phyloP scores from a whole-genome alignment of 169 alveolate genomes.

The Plasmodium vivax region DNA sequence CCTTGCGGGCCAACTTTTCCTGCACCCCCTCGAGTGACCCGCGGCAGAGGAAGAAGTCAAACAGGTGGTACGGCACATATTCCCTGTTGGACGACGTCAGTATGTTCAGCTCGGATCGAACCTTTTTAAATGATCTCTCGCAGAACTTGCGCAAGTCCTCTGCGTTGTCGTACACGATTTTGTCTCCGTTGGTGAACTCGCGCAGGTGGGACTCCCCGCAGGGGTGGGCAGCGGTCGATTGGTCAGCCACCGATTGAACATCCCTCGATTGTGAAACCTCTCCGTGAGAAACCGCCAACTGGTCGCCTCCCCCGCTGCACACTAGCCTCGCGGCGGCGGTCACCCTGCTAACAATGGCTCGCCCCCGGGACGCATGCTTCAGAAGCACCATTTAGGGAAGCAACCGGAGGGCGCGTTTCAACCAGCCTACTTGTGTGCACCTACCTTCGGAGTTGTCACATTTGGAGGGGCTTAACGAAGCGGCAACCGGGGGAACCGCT shows the following conservation, averaged over 20 bases:
- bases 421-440: neutral
- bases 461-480: neutral
- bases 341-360: neutral
- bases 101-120: slow-evolving; percentile 27
- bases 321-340: neutral
- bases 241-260: too few species aligned
- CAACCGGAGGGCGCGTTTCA: neutral
- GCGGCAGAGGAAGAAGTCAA: slow-evolving; percentile 26
- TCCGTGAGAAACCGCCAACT: neutral
- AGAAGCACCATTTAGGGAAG: neutral
- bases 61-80: slow-evolving; percentile 63
- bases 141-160: slow-evolving; percentile 25
- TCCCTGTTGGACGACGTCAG: slow-evolving; percentile 62
- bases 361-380: neutral
- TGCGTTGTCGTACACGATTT: slow-evolving; percentile 34
- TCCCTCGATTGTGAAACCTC: neutral
- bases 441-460: neutral
- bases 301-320: neutral
- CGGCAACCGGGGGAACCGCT: neutral
- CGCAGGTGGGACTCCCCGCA: neutral
- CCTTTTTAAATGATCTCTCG: slow-evolving; percentile 18
- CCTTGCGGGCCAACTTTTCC: neutral
- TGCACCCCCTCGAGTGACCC: neutral
- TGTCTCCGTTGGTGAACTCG: slow-evolving; percentile 29
- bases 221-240: neutral